A percentile compares a stretch with the other conserved stretches of the same genome.
Conservation (phyloP, 2,329 filamentous ascomycete species). For the Tolypocladium capitatum region DNA sequence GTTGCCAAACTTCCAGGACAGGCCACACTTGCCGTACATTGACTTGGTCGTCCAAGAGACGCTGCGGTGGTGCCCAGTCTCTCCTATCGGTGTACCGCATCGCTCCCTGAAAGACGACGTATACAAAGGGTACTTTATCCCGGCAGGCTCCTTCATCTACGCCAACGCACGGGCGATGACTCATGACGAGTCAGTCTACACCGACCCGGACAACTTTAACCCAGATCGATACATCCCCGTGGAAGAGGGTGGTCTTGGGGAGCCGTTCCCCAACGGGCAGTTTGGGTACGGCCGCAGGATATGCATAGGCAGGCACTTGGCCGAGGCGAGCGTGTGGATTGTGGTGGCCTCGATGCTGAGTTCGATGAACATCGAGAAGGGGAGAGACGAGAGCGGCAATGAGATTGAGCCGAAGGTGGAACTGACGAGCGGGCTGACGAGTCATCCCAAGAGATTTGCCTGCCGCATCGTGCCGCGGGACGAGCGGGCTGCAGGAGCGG, state of each 20-base stretch:
- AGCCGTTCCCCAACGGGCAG: constrained; percentile 31
- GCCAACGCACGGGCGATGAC: constrained; percentile 32
- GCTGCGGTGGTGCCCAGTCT: constrained; percentile 29
- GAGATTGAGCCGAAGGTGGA: constrained; percentile 16
- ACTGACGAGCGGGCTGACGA: constrained; percentile 14
- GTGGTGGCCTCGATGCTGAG: constrained; percentile 25
- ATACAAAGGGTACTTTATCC: constrained; percentile 43
- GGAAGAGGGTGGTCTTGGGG: constrained; percentile 24
- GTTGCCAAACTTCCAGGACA: constrained; percentile 33
- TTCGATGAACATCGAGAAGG: constrained; percentile 20
- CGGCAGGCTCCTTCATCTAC: constrained; percentile 33
- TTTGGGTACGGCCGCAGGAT: constrained; percentile 40
- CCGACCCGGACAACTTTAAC: constrained; percentile 28
- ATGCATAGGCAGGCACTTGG: constrained; percentile 37
- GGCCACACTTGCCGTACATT: constrained; percentile 27
- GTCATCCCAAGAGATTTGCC: constrained; percentile 12
- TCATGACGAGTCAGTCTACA: constrained; percentile 25
- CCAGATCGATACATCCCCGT: constrained; percentile 28
- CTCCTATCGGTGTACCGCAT: constrained; percentile 41
- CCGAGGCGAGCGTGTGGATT: constrained; percentile 29
- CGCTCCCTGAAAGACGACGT: constrained; percentile 38
- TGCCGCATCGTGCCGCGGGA: constrained; percentile 13
- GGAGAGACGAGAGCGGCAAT: constrained; percentile 19
- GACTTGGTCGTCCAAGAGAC: constrained; percentile 33
- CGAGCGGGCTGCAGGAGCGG: constrained; percentile 2